A percentile compares a stretch with the other conserved stretches of the same genome.
Evolutionary conservation across 2,329 filamentous ascomycete species (phyloP).

Genomic region (Trichoderma sp.): DNA sequence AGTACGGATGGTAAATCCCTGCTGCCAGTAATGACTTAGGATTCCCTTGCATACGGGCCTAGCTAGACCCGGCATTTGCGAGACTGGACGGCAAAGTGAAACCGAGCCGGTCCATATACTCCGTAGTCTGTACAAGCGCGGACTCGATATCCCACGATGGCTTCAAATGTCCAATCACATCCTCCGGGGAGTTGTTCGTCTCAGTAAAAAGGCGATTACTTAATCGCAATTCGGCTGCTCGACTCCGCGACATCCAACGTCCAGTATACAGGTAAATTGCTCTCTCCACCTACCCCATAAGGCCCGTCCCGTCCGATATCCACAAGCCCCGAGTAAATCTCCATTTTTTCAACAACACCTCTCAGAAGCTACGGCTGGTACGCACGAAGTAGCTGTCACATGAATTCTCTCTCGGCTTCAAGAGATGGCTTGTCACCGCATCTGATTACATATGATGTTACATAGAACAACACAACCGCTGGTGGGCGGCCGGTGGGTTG

Average conservation of each 20-base stretch:
- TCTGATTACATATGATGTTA: background rate
- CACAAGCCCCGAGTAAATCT: background rate
- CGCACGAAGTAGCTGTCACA: background rate
- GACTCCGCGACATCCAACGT: background rate
- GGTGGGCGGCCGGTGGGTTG: background rate
- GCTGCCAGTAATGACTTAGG: background rate
- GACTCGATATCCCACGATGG: background rate
- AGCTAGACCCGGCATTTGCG: background rate
- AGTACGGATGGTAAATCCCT: background rate
- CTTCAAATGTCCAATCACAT: background rate
- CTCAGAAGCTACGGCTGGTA: background rate
- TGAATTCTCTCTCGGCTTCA: background rate
- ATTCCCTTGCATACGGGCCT: background rate
- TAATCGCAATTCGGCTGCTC: background rate
- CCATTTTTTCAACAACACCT: background rate
- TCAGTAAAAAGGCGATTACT: background rate
- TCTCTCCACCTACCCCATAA: background rate
- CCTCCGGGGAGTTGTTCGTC: background rate
- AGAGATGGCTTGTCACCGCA: background rate
- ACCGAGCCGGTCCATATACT: background rate
- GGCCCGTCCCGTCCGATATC: background rate
- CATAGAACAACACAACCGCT: background rate
- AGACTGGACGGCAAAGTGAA: background rate
- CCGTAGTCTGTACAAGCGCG: background rate
- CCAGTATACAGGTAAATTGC: background rate